phyloP scores from a whole-genome alignment of 345 rosid species.

The Raphanus raphanistrum region DNA sequence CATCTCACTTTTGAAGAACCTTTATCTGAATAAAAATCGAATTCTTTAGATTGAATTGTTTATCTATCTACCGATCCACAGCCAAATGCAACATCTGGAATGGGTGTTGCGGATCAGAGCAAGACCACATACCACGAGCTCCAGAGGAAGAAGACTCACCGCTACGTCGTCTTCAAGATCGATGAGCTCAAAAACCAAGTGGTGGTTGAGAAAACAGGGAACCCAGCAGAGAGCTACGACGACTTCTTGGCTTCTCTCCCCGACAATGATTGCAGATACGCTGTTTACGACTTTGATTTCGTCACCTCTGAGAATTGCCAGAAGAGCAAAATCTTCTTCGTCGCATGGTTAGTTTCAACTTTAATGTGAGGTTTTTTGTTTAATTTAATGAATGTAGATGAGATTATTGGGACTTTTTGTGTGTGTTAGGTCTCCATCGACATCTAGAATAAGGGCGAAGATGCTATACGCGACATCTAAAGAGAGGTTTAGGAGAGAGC shows the following conservation, averaged over 20 bases:
- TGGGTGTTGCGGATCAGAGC: constrained; percentile 75
- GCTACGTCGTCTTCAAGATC: constrained; percentile 64
- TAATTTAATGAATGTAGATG: background rate
- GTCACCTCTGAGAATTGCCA: constrained; percentile 76
- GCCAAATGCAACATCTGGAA: constrained; percentile 81
- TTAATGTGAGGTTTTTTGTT: background rate
- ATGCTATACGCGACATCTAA: constrained; percentile 77
- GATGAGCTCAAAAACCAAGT: constrained; percentile 65
- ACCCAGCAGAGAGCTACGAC: constrained; percentile 59
- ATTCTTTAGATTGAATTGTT: background rate
- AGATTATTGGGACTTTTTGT: background rate
- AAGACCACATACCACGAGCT: constrained; percentile 59
- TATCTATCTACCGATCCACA: constrained; percentile 19
- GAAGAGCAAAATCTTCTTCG: constrained; percentile 81
- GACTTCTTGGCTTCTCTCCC: constrained; percentile 75
- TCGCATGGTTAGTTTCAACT: constrained; percentile 57
- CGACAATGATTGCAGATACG: constrained; percentile 74
- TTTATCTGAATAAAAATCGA: background rate
- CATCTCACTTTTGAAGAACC: background rate
- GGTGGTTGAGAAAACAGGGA: constrained; percentile 68
- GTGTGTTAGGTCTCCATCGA: constrained; percentile 61
- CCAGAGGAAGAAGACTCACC: constrained; percentile 67
- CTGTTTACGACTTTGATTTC: constrained; percentile 70
- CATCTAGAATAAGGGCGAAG: constrained; percentile 68
- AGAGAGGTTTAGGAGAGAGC: constrained; percentile 66